Base-by-base conservation (phyloP, 352 stramenopile species). In the Globisporangium paroecandrum region DNA sequence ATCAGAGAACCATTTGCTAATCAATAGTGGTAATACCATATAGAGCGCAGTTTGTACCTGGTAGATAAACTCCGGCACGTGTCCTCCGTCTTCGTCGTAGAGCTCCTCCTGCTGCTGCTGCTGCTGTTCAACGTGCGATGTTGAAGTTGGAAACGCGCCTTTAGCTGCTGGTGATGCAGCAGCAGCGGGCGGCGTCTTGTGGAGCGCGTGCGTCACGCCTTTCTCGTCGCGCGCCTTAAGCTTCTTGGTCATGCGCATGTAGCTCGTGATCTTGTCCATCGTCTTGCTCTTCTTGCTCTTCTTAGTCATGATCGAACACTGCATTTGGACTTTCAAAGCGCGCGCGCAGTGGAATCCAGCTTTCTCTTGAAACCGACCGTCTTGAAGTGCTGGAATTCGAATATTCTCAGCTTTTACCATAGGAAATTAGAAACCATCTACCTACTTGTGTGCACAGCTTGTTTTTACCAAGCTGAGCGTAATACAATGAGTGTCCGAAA, bases 221-320 rank as follows among this genome's bases (percentile, higher is more conserved):
- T 74, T 18, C 75, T 75, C 38, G 41, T 72, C 71, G 25, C 74
- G 69, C 49, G 69, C 64, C 69, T 73, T 81, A 68, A 65, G 73
- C 69, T 76, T 74, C 76, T 90, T 90, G n/a, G 81, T 87, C 41
- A 83, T 76, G 68, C 81, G 83, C 83, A 91, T 88, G 51, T 77
- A 89, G 69, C 60, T 83, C 43, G 79, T 89, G 69, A 91, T 89
- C 75, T 87, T 89, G 32, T 77, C 69, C 82, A 89, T 90, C 36
- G 10, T 41, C 36, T 15, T 41, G 9, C 3, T 41, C 36, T 15
- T 41, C 36, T 41, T 41, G 36, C 9, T 41, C 36, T 41, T 41
- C 12, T 46, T 20, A 3, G 41, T 49, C 15, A 4, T 49, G 32
- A 38, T 38, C 32, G 32, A 38, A 38, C 32, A 38, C 32, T 38